Base-by-base conservation (phyloP, 2,329 filamentous ascomycete species). In the Neonectria ditissima region DNA sequence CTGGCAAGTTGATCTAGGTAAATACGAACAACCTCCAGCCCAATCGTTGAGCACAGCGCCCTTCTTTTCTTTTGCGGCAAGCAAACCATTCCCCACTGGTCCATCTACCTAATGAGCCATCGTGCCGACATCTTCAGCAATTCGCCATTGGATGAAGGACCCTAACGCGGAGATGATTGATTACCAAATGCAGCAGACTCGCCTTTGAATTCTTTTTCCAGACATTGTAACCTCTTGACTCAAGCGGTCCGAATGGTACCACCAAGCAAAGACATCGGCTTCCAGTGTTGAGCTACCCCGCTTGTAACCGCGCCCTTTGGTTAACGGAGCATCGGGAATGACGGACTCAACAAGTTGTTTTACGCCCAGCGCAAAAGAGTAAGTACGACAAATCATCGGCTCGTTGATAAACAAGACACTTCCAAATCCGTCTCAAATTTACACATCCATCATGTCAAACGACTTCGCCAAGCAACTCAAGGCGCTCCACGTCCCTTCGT, bases 401-500 rank as follows among this genome's bases (percentile, higher is more conserved):
- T 20, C 54, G 18, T 58, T 37, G 16, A 44, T 22, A 26, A 3
- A 24, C 41, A 30, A 34, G 22, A 54, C 32, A 37, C 16, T 9
- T 7, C 30, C 14, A 37, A 20, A 34, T 14, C 14, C 58, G 18
- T 28, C 32, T 56, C 45, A 50, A 4, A 7, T 30, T 9, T 20
- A 53, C 32, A n/a, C 26, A 10, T 41, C n/a, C 10, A 22, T 26
- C 52, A 69, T 76, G 55, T 48, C 70, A 9, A 79, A 79, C 65
- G 54, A 71, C 13, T 65, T 66, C 65, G 84, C 76, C 62, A 76
- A 69, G 53, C 75, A 71, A 28, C 70, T 81, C 61, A 78, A 80
- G 63, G 69, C 72, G 41, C 82, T 89, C 20, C 87, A 89, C 73
- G 65, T 75, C 22, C 84, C 86, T 0, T 81, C 82, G 2, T 70